Percentiles rank a stretch among this genome's conserved stretches.
These are phyloP conservation scores for Penicillium goetzii DNA, from an alignment of 495 filamentous ascomycete genomes.

Conservation along the genomic window DNA sequence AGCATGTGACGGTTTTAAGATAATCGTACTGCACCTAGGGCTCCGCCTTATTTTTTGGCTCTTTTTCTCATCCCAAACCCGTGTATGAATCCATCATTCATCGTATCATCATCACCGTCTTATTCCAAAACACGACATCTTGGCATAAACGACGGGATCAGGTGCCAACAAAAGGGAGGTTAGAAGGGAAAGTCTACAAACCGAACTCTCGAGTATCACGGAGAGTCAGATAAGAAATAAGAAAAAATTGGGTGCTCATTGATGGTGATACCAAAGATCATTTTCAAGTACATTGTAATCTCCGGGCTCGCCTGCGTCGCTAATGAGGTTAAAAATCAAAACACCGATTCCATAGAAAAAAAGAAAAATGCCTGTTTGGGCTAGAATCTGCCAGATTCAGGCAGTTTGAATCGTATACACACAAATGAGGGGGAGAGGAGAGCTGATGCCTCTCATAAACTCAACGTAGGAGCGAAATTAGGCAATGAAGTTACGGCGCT, in stretches of 20 bases:
- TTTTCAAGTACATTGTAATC: constrained; percentile 33
- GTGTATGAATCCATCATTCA: too few relatives aligned
- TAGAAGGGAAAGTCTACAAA: not conserved
- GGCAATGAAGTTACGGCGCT: constrained; percentile 67
- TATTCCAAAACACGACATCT: too few relatives aligned
- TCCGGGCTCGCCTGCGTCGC: constrained; percentile 29
- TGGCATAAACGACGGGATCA: too few relatives aligned
- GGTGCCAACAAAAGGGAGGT: too few relatives aligned
- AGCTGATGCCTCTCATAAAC: constrained; percentile 12
- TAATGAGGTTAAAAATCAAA: constrained; percentile 36
- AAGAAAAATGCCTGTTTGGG: constrained; percentile 26
- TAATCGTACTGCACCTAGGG: not conserved
- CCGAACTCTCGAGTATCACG: not conserved
- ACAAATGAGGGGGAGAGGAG: constrained; percentile 21
- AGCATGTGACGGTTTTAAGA: not conserved
- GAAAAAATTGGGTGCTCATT: not conserved
- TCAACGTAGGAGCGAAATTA: constrained; percentile 23
- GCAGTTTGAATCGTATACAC: constrained; percentile 27
- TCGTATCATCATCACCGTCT: too few relatives aligned
- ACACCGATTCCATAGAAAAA: constrained; percentile 31
- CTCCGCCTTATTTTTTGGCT: not conserved
- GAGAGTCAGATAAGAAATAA: not conserved
- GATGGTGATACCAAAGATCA: constrained; percentile 23
- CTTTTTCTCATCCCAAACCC: too few relatives aligned
- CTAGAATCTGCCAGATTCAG: constrained; percentile 12